These are phyloP conservation scores for Penstemon davidsonii DNA, from an alignment of 257 asterid species.

Conservation along the genomic window DNA sequence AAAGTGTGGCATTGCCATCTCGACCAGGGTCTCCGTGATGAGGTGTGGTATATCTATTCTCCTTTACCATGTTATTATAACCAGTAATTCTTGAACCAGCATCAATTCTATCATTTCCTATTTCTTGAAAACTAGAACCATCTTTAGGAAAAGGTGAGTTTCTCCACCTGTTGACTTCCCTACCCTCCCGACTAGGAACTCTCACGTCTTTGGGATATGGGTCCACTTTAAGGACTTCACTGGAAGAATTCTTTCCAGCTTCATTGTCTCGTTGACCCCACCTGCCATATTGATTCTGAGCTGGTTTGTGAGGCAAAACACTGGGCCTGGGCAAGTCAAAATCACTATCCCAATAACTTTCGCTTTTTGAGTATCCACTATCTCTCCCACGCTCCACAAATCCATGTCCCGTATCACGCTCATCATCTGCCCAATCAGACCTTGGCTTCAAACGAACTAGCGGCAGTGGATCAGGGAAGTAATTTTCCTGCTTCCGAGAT, in stretches of 20 bases:
- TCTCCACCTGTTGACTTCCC: constrained; percentile 64
- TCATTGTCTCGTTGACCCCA: constrained; percentile 64
- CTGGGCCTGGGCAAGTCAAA: constrained; percentile 73
- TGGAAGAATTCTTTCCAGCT: constrained; percentile 53
- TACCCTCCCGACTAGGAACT: constrained; percentile 56
- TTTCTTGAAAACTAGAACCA: constrained; percentile 39
- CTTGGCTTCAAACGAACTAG: constrained; percentile 77
- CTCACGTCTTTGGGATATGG: constrained; percentile 49
- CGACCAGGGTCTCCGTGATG: constrained; percentile 47
- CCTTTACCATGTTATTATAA: constrained; percentile 46
- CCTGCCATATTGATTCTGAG: constrained; percentile 50
- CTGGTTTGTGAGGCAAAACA: constrained; percentile 61
- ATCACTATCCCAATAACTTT: constrained; percentile 76
- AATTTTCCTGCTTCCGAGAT: constrained; percentile 52
- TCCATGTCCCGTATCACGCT: constrained; percentile 89
- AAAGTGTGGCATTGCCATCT: constrained; percentile 36
- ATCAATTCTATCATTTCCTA: constrained; percentile 39
- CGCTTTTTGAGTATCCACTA: constrained; percentile 55
- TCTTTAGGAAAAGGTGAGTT: constrained; percentile 46
- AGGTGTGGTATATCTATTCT: constrained; percentile 46
- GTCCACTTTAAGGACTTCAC: constrained; percentile 58
- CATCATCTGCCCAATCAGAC: constrained; percentile 99
- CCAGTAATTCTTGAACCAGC: constrained; percentile 40
- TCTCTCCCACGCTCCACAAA: constrained; percentile 69
- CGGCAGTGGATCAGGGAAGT: constrained; percentile 72